Evolutionary conservation across 2,329 filamentous ascomycete genomes (phyloP).

Genomic region (Colletotrichum plurivorum): DNA sequence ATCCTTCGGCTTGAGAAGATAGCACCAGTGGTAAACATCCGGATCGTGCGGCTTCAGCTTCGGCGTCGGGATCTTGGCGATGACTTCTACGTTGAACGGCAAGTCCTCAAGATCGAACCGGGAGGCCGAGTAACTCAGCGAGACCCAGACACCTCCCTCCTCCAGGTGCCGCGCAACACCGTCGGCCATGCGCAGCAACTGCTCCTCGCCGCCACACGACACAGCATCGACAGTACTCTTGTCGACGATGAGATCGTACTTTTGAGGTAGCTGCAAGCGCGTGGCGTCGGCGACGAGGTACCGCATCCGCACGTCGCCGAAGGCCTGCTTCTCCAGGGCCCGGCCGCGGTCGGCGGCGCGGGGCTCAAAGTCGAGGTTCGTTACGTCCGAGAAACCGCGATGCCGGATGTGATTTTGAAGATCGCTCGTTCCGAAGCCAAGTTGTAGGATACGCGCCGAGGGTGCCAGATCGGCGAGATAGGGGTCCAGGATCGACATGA

Average conservation of each 20-base stretch:
- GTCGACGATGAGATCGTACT: constrained; percentile 61
- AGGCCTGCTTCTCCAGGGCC: constrained; percentile 55
- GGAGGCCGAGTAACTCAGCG: constrained; percentile 60
- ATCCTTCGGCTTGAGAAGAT: constrained; percentile 54
- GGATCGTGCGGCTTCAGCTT: constrained; percentile 60
- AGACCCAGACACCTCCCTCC: constrained; percentile 60
- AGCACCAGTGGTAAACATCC: constrained; percentile 62
- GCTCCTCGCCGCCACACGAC: constrained; percentile 58
- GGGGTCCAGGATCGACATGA: constrained; percentile 57
- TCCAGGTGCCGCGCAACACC: constrained; percentile 53
- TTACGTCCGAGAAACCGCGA: constrained; percentile 58
- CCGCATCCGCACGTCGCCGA: constrained; percentile 59
- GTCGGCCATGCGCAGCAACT: constrained; percentile 55
- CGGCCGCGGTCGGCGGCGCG: constrained; percentile 60
- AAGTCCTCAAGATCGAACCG: constrained; percentile 56
- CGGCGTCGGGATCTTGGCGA: constrained; percentile 58
- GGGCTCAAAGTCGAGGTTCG: constrained; percentile 66
- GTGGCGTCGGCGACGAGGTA: constrained; percentile 64
- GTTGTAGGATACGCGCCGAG: constrained; percentile 56
- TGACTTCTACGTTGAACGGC: constrained; percentile 58
- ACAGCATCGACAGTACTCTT: constrained; percentile 66
- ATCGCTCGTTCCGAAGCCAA: constrained; percentile 66
- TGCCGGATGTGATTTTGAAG: constrained; percentile 62
- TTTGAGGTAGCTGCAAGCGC: constrained; percentile 45
- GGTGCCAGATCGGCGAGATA: constrained; percentile 48